Conservation (phyloP, 495 filamentous ascomycete genomes). For the Penicillium robsamsonii region DNA sequence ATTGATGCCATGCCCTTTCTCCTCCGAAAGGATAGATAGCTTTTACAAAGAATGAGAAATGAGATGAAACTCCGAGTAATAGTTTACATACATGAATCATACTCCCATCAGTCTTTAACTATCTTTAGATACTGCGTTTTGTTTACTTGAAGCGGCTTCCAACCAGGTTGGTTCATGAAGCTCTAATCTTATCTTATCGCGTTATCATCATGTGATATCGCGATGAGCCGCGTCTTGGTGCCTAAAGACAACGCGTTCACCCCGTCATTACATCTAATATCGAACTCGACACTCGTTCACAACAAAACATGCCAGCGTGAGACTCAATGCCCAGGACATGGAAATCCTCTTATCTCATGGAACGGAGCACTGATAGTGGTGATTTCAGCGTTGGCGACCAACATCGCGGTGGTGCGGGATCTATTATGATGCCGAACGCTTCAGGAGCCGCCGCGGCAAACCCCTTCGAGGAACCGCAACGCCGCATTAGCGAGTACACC, state of each 20-base stretch:
- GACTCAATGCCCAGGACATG: slow-evolving; percentile 6
- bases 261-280: slow-evolving; percentile 23
- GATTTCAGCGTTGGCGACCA: slow-evolving; percentile 72
- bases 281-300: slow-evolving; percentile 12
- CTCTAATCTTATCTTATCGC: slow-evolving; percentile 10
- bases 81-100: background rate
- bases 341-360: background rate
- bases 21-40: slow-evolving; percentile 4
- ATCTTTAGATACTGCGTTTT: background rate
- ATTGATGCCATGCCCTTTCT: slow-evolving; percentile 8
- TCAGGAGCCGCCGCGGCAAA: slow-evolving; percentile 50
- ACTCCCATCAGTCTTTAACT: background rate
- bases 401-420: slow-evolving; percentile 50
- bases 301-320: slow-evolving; percentile 46
- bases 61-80: background rate
- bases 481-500: slow-evolving; percentile 73
- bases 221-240: slow-evolving; percentile 30
- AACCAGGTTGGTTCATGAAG: background rate
- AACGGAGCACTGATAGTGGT: slow-evolving; percentile 28
- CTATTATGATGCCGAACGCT: slow-evolving; percentile 40
- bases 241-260: slow-evolving; percentile 19
- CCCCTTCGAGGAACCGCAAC: slow-evolving; percentile 71
- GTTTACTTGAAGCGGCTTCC: background rate
- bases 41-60: slow-evolving; percentile 15
- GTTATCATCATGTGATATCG: slow-evolving; percentile 44